Base-by-base conservation (phyloP, 306 rosid genomes). In the Medicago truncatula region DNA sequence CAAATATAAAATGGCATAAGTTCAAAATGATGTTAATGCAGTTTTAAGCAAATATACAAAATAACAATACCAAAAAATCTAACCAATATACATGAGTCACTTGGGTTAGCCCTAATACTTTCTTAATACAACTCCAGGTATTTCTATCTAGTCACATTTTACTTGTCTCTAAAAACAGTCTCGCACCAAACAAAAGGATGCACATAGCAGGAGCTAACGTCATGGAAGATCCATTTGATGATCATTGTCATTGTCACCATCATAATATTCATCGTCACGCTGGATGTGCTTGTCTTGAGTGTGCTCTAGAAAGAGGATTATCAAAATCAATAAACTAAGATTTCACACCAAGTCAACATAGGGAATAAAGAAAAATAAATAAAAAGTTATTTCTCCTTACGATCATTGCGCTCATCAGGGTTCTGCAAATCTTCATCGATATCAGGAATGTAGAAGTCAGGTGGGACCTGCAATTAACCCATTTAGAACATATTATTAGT, bases 371-470 rank as follows among this genome's bases (percentile, higher is more conserved):
- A 52, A 67, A n/a, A 23, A 57, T 36, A 70, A 28, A 28, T 28
- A 28, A 28, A 15, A 13, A 39, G 3, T n/a, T 20, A 9, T 69
- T 64, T 60, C 71, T 54, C 64, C 98, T 92, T 87, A 95, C 98
- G 96, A 85, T 89, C 89, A 74, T 86, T 78, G 63, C 98, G 98
- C 84, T 90, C 97, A 83, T 95, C 98, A 17, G 98, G 97, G 84
- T 92, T 92, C 75, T 87, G 97, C 87, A 82, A 91, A 77, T 95
- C 97, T 85, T 95, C 98, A 60, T 95, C 91, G 7, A 90, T 83
- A 68, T 95, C 98, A 9, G 98, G 98, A 86, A 95, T 86, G 82
- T 89, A 92, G 76, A 95, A 86, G 82, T 95, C 98, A 9, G 98
- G 98, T 40, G 97, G 98, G 75, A 95, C 97, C 98, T 95, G 92